Evolutionary conservation across 768 basidiomycete species (phyloP).

Genomic region (Collybia nuda): DNA sequence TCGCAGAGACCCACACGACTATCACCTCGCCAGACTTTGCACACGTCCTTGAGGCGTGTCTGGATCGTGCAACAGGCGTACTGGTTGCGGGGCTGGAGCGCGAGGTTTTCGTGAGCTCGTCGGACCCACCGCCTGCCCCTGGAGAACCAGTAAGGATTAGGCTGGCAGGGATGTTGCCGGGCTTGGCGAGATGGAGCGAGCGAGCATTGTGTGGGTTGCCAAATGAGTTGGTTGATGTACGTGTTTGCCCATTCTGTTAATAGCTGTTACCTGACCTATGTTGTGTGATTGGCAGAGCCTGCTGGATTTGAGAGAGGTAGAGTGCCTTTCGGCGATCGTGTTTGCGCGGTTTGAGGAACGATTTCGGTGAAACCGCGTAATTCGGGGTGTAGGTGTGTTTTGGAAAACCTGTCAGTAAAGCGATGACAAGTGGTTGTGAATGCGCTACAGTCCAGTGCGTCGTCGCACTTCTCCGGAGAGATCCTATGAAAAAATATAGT

Average conservation of each 20-base stretch:
- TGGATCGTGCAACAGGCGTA: slow-evolving; percentile 68
- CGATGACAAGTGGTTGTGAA: too few species aligned
- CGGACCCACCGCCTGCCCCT: slow-evolving; percentile 8
- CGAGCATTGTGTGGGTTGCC: slow-evolving; percentile 66
- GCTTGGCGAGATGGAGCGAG: slow-evolving; percentile 76
- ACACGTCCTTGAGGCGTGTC: slow-evolving; percentile 65
- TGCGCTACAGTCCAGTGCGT: too few species aligned
- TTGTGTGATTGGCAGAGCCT: slow-evolving; percentile 48
- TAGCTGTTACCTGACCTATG: background rate
- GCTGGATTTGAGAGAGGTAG: slow-evolving; percentile 60
- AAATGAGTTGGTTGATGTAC: slow-evolving; percentile 82
- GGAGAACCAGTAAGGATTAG: slow-evolving; percentile 54
- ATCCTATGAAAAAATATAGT: too few species aligned
- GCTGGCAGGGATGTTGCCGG: slow-evolving; percentile 80
- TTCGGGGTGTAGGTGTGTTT: too few species aligned
- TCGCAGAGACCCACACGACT: slow-evolving; percentile 66
- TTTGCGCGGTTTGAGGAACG: slow-evolving; percentile 68
- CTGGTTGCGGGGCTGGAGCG: slow-evolving; percentile 63
- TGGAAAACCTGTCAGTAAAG: too few species aligned
- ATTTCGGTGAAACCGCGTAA: slow-evolving; percentile 24
- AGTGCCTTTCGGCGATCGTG: slow-evolving; percentile 69
- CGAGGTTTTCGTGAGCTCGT: slow-evolving; percentile 51
- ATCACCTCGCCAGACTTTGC: slow-evolving; percentile 70
- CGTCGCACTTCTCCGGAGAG: too few species aligned
- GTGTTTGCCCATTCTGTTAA: slow-evolving; percentile 24